Conservation (phyloP, 176 grass and related monocot genomes). For the Triticum timopheevii region DNA sequence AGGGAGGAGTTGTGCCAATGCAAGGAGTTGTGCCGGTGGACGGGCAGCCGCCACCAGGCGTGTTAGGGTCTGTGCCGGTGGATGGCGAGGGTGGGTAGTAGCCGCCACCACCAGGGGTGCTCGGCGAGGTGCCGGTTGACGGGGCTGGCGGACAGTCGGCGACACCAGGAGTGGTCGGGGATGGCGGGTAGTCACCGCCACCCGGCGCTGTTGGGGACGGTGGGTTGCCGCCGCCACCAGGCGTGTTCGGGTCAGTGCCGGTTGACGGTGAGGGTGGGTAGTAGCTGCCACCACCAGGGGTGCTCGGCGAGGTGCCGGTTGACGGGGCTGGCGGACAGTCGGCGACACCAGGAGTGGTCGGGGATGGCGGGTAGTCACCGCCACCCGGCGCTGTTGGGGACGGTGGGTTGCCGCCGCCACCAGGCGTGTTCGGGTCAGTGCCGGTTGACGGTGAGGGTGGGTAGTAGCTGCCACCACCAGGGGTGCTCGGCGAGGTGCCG, state of each 20-base stretch:
- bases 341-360: not conserved
- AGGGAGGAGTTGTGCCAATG: conserved; percentile 14
- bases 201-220: conserved; percentile 20
- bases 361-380: not conserved
- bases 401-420: not conserved
- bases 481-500: conserved; percentile 1
- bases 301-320: conserved; percentile 9
- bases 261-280: conserved; percentile 24
- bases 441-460: conserved; percentile 17
- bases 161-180: not conserved
- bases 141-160: conserved; percentile 14
- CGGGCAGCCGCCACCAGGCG: conserved; percentile 22
- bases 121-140: not conserved
- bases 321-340: conserved; percentile 12
- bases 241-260: conserved; percentile 17
- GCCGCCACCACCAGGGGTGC: not conserved
- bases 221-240: not conserved
- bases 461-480: conserved; percentile 18
- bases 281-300: not conserved
- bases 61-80: conserved; percentile 1
- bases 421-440: conserved; percentile 15
- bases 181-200: not conserved
- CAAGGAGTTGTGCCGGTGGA: conserved; percentile 1
- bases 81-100: conserved; percentile 21
- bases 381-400: conserved; percentile 27